phyloP scores from a whole-genome alignment of 2,329 filamentous ascomycete genomes.

The Claviceps maximensis region DNA sequence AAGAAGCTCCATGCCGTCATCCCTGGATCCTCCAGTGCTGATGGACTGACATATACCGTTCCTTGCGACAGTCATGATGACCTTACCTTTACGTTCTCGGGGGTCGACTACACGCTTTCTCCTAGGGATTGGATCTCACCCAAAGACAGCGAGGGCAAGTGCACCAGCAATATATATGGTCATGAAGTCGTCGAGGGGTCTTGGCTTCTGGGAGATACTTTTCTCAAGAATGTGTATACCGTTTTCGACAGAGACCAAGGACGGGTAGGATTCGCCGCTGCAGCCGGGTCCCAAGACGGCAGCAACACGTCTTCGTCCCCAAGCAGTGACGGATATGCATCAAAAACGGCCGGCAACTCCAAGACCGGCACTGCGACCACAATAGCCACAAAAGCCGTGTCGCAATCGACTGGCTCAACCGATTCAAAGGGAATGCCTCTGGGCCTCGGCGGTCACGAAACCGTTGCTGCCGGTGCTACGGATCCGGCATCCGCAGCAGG shows the following conservation, averaged over 20 bases:
- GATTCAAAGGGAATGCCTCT: conserved; percentile 1
- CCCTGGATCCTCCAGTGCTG: conserved; percentile 42
- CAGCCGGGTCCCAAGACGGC: conserved; percentile 2
- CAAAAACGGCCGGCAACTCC: not conserved
- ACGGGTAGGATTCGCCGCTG: conserved; percentile 33
- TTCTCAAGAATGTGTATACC: conserved; percentile 80
- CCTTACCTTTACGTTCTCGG: conserved; percentile 55
- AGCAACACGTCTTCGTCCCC: not conserved
- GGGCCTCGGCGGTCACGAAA: conserved; percentile 13
- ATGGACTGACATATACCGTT: conserved; percentile 52
- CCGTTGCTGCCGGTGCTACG: not conserved
- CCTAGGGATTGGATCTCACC: conserved; percentile 56
- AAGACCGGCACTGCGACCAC: conserved; percentile 2
- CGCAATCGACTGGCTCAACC: not conserved
- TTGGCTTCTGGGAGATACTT: conserved; percentile 78
- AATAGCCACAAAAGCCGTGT: not conserved
- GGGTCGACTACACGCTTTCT: conserved; percentile 51
- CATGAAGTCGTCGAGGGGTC: conserved; percentile 49
- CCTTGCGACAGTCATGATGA: conserved; percentile 55
- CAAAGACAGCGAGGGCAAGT: conserved; percentile 30
- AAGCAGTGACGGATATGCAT: not conserved
- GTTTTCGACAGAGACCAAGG: conserved; percentile 66
- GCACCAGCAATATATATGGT: conserved; percentile 63
- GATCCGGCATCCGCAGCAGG: not conserved
- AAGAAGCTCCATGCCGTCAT: conserved; percentile 54